These are phyloP conservation scores for Debaryomyces udenii DNA, from an alignment of 1,139 yeast species.

Conservation along the genomic window DNA sequence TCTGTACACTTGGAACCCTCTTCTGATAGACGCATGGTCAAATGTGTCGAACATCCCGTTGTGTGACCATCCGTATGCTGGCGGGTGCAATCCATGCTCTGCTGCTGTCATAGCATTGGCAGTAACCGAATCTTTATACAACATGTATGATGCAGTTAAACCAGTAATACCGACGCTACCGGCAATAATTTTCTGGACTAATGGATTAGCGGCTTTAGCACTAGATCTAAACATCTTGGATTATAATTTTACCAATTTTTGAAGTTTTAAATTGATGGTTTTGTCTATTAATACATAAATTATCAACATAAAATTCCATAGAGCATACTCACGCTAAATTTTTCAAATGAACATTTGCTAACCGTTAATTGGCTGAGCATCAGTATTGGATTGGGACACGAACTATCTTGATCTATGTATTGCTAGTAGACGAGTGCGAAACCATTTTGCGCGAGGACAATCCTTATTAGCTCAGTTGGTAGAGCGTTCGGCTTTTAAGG, in stretches of 20 bases:
- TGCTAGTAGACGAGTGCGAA: no score
- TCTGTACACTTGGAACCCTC: conserved; percentile 98
- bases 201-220: conserved; percentile 34
- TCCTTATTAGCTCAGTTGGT: conserved; percentile 13
- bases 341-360: conserved; percentile 29
- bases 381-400: conserved; percentile 6
- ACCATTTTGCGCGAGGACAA: background rate
- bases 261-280: conserved; percentile 8
- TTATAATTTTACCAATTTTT: conserved; percentile 10
- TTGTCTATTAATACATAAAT: conserved; percentile 1
- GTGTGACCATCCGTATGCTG: conserved; percentile 92
- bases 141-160: conserved; percentile 69
- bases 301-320: conserved; percentile 6
- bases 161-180: conserved; percentile 73
- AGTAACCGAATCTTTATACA: conserved; percentile 77
- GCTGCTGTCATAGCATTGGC: conserved; percentile 99
- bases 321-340: conserved; percentile 12
- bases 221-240: conserved; percentile 30
- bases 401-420: no score
- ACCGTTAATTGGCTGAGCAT: conserved; percentile 24
- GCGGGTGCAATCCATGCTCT: conserved; percentile 98
- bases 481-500: conserved; percentile 12
- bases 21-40: conserved; percentile 96
- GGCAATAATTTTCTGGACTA: conserved; percentile 58
- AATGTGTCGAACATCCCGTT: conserved; percentile 89